A percentile compares a stretch with the other conserved stretches of the same genome.
phyloP scores from a whole-genome alignment of 2,329 filamentous ascomycete species.

The Colletotrichum orchidophilum region DNA sequence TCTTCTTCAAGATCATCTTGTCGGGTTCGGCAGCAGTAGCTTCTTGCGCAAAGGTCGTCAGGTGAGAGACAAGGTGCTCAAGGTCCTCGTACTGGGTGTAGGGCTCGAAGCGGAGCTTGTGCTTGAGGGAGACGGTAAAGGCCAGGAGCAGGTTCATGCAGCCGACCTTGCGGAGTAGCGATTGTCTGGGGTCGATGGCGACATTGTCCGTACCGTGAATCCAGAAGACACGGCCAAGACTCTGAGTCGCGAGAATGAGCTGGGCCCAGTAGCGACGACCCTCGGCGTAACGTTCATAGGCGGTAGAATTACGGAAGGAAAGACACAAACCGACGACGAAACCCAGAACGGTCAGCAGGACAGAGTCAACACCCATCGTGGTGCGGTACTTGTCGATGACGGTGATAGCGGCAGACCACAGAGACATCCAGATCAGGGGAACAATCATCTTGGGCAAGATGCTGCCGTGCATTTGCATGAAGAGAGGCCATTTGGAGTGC shows the following conservation, averaged over 20 bases:
- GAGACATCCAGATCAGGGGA: conserved; percentile 69
- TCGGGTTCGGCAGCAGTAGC: conserved; percentile 52
- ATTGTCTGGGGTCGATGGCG: conserved; percentile 64
- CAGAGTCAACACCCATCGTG: conserved; percentile 49
- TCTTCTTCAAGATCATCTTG: conserved; percentile 46
- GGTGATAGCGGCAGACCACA: conserved; percentile 74
- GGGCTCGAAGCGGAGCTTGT: conserved; percentile 85
- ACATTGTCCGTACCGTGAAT: conserved; percentile 73
- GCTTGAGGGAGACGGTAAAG: conserved; percentile 81
- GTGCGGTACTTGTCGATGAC: conserved; percentile 58
- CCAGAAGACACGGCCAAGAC: conserved; percentile 84
- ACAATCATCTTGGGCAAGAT: conserved; percentile 79
- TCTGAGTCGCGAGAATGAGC: conserved; percentile 69
- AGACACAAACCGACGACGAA: conserved; percentile 84
- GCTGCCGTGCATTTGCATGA: conserved; percentile 79
- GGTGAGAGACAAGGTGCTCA: conserved; percentile 72
- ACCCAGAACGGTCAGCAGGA: conserved; percentile 80
- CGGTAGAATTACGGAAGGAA: conserved; percentile 80
- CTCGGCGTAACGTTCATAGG: conserved; percentile 78
- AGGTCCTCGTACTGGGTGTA: conserved; percentile 82
- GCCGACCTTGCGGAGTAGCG: conserved; percentile 76
- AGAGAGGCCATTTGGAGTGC: conserved; percentile 81
- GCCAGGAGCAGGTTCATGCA: conserved; percentile 82
- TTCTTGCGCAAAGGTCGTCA: conserved; percentile 77
- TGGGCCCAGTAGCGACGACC: conserved; percentile 71